A percentile compares a stretch with the other conserved stretches of the same genome.
phyloP scores from a whole-genome alignment of 2,329 filamentous ascomycete genomes.

The Phialophora expanda region DNA sequence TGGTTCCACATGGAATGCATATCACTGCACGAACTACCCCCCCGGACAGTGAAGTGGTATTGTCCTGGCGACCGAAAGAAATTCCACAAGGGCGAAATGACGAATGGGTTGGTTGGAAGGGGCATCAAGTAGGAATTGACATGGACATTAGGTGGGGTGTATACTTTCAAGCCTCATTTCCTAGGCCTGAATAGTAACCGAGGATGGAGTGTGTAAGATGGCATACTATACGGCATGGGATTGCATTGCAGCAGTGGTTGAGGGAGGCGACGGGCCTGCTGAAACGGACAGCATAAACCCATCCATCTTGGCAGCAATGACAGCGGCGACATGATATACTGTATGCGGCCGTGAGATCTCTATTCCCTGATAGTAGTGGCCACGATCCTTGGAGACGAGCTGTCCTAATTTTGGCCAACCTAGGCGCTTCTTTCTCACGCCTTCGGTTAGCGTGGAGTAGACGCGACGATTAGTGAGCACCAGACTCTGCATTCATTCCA shows the following conservation, averaged over 20 bases:
- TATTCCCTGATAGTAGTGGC: neutral
- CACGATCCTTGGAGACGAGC: neutral
- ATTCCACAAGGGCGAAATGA: slow-evolving; percentile 47
- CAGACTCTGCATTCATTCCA: neutral
- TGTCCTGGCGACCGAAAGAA: slow-evolving; percentile 66
- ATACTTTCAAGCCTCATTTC: slow-evolving; percentile 2
- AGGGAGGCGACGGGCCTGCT: neutral
- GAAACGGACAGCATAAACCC: neutral
- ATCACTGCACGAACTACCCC: slow-evolving; percentile 62
- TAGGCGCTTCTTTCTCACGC: no score
- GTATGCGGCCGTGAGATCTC: neutral
- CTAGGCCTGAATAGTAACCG: neutral
- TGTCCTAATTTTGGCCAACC: neutral
- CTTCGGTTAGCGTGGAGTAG: neutral
- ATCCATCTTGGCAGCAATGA: neutral
- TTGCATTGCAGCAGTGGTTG: neutral
- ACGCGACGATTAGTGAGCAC: neutral
- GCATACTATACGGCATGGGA: neutral
- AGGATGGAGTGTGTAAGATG: slow-evolving; percentile 1
- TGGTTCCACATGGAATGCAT: slow-evolving; percentile 71
- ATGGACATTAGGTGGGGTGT: neutral
- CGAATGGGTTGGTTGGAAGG: slow-evolving; percentile 40
- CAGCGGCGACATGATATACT: neutral
- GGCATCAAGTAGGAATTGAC: slow-evolving; percentile 33
- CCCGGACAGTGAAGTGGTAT: slow-evolving; percentile 68